Percentiles rank a stretch among this genome's conserved stretches.
Conservation (phyloP, 1,284 basidiomycete species). For the Malassezia japonica region DNA sequence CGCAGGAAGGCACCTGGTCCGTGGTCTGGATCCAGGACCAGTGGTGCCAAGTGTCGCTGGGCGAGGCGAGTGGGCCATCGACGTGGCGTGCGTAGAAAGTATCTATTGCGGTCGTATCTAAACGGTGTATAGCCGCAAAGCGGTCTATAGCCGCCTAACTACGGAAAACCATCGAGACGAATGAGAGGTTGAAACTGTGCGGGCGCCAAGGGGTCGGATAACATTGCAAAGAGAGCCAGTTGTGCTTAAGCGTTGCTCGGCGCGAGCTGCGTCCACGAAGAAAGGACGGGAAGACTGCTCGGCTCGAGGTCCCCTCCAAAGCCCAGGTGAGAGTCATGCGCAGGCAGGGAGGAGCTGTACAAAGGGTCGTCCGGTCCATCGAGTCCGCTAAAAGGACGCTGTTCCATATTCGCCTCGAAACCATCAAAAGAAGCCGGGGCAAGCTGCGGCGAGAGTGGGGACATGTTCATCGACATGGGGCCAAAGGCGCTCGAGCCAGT, state of each 20-base stretch:
- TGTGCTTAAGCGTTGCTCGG: background rate
- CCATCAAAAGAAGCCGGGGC: conserved; percentile 11
- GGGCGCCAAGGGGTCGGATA: too few species aligned
- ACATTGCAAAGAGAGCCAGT: background rate
- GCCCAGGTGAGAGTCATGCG: background rate
- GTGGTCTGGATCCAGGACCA: conserved; percentile 79
- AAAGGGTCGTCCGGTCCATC: conserved; percentile 4
- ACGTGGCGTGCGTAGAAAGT: conserved; percentile 3
- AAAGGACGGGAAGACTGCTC: conserved; percentile 13
- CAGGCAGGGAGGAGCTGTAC: conserved; percentile 15
- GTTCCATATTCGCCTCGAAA: conserved; percentile 3
- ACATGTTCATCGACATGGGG: conserved; percentile 3
- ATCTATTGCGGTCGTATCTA: too few species aligned
- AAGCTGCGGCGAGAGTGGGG: conserved; percentile 16
- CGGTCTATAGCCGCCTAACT: too few species aligned
- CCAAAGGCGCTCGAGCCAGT: background rate
- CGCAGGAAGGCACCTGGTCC: conserved; percentile 81
- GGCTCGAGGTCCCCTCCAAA: conserved; percentile 6
- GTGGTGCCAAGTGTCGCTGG: conserved; percentile 55
- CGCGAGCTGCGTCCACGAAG: conserved; percentile 12
- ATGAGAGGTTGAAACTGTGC: too few species aligned
- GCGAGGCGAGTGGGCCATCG: conserved; percentile 26
- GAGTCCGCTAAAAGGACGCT: background rate
- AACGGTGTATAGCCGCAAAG: too few species aligned
- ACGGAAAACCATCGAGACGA: too few species aligned